These are phyloP conservation scores for Lipomyces anomalus DNA, from an alignment of 805 yeast genomes.

Conservation along the genomic window DNA sequence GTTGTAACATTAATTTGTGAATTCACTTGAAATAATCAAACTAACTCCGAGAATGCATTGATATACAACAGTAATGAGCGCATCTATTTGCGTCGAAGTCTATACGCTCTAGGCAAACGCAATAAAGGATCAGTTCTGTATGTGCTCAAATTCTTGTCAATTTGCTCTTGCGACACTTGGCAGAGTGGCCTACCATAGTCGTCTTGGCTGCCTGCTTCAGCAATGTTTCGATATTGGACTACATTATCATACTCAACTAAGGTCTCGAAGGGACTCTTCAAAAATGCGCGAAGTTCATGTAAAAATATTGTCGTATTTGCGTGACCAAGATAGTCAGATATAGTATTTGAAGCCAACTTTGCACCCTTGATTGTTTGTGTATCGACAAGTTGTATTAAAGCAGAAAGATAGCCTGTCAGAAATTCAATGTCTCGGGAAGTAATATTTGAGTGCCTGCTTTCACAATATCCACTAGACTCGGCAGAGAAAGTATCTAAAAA, in stretches of 20 bases:
- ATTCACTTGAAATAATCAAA: neutral
- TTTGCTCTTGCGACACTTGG: neutral
- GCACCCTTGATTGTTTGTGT: conserved; percentile 10
- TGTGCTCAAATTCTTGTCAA: neutral
- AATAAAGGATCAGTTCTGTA: conserved; percentile 5
- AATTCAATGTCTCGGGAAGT: conserved; percentile 13
- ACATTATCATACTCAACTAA: conserved; percentile 15
- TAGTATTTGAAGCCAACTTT: conserved; percentile 1
- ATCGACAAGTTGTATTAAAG: conserved; percentile 13
- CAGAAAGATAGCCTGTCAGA: conserved; percentile 6
- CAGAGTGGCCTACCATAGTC: neutral
- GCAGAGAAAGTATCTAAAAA: conserved; percentile 5
- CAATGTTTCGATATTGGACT: conserved; percentile 6
- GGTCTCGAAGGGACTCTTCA: conserved; percentile 14
- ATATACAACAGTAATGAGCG: too few species aligned
- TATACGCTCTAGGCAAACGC: conserved; percentile 13
- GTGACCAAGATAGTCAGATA: conserved; percentile 14
- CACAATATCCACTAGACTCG: neutral
- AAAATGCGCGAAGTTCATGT: conserved; percentile 14
- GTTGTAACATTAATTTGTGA: neutral
- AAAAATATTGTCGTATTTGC: conserved; percentile 7
- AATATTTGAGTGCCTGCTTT: neutral
- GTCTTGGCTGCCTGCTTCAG: too few species aligned
- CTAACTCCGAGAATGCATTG: neutral
- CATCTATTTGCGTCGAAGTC: too few species aligned